Conservation (phyloP, 495 filamentous ascomycete genomes). For the Usnea hakonensis region DNA sequence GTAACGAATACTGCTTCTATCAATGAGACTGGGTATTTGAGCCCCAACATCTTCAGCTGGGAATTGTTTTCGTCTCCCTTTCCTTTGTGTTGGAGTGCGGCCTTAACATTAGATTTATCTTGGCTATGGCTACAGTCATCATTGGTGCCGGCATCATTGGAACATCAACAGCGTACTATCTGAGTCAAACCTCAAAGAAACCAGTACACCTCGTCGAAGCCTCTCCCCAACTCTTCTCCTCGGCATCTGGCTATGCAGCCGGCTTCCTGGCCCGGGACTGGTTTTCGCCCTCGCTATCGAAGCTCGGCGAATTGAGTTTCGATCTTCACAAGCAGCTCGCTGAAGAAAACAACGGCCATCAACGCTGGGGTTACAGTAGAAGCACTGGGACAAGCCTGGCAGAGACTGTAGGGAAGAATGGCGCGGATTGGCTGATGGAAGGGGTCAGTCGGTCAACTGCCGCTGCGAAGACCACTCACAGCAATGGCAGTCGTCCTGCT, state of each 20-base stretch:
- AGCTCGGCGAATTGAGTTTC: constrained; percentile 61
- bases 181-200: constrained; percentile 45
- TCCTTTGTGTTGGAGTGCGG: too few species aligned
- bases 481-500: constrained; percentile 27
- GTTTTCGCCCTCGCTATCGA: constrained; percentile 47
- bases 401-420: constrained; percentile 30
- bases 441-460: constrained; percentile 57
- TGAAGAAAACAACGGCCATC: constrained; percentile 47
- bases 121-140: constrained; percentile 54
- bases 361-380: constrained; percentile 61
- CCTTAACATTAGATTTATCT: background rate
- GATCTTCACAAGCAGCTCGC: constrained; percentile 58
- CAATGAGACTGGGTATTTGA: too few species aligned
- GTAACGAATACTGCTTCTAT: too few species aligned
- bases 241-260: constrained; percentile 64
- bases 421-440: constrained; percentile 56
- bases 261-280: constrained; percentile 73
- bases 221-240: constrained; percentile 56
- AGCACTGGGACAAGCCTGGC: constrained; percentile 54
- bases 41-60: too few species aligned
- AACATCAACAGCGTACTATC: constrained; percentile 68
- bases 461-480: constrained; percentile 31
- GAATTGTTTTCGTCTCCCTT: too few species aligned
- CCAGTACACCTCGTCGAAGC: constrained; percentile 65
- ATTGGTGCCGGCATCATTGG: constrained; percentile 75